These are phyloP conservation scores for Trametes punicea DNA, from an alignment of 768 basidiomycete genomes.

Conservation along the genomic window DNA sequence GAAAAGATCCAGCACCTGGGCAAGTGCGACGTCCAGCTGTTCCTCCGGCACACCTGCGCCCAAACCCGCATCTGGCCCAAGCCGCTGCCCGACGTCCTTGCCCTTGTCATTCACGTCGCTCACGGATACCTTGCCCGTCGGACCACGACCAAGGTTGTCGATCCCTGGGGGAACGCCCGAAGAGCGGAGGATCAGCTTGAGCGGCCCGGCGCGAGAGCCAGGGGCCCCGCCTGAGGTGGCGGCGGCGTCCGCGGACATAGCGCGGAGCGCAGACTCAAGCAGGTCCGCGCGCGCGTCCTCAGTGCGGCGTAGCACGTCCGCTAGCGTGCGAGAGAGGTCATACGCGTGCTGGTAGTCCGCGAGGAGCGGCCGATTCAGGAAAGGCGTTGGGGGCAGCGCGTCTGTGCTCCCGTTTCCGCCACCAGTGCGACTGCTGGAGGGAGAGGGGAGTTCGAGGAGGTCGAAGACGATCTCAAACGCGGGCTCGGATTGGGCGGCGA, in stretches of 20 bases:
- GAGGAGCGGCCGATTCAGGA: constrained; percentile 64
- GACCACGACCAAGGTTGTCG: constrained; percentile 35
- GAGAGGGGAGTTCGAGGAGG: constrained; percentile 48
- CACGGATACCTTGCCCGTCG: constrained; percentile 32
- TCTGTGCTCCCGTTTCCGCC: background rate
- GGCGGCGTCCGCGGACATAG: constrained; percentile 29
- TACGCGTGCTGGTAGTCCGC: constrained; percentile 73
- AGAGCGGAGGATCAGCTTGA: constrained; percentile 62
- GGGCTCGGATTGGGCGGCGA: constrained; percentile 48
- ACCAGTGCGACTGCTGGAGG: constrained; percentile 20
- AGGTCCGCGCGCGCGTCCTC: constrained; percentile 58
- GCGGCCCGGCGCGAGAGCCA: constrained; percentile 43
- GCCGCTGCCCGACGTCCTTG: constrained; percentile 26
- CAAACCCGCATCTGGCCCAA: background rate
- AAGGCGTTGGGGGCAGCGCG: constrained; percentile 31
- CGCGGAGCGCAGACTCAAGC: constrained; percentile 49
- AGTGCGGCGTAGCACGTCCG: constrained; percentile 40
- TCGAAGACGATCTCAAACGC: constrained; percentile 58
- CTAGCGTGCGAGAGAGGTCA: constrained; percentile 50
- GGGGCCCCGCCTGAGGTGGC: no score
- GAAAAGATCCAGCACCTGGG: constrained; percentile 74
- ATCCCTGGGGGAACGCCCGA: constrained; percentile 46
- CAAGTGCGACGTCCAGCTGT: constrained; percentile 54
- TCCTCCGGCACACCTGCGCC: constrained; percentile 27
- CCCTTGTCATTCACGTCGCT: constrained; percentile 24